Base-by-base conservation (phyloP, 2,329 filamentous ascomycete species). In the Daldinia sp. region DNA sequence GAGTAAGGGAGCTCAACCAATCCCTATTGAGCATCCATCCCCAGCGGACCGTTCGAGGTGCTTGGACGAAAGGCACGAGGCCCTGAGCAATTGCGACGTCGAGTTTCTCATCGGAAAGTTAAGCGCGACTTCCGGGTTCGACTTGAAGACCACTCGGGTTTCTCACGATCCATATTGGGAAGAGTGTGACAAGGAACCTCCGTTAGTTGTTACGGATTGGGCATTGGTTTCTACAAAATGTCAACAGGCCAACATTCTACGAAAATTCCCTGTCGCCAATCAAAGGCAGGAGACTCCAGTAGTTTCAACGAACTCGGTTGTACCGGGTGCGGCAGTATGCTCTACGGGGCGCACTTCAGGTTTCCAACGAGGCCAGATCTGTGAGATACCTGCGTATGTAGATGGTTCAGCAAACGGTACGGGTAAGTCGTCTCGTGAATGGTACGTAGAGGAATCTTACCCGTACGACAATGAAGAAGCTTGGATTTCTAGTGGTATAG, bases 151-250 rank as follows among this genome's bases (percentile, higher is more conserved):
- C 0, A 81, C 79, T 0, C 74, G 80, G 30, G 71, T 81, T 15
- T 78, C 78, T 1, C 79, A 81, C 49, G 78, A 81, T 34, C 73
- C 77, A 0, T 82, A 80, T 61, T 82, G 80, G 80, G 78, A 80
- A 29, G 78, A 81, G 1, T 73, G 59, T 29, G 75, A 75, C 48
- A 74, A 74, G 58, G 79, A 81, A 3, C 74, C 73, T 8, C 79
- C 79, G 1, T 71, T 81, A 6, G 69, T 81, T 3, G 77, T 80
- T 21, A 82, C 77, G 0, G 80, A 82, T 67, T 82, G 80, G 80
- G 75, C 74, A 21, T 75, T 82, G 39, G 75, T 82, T 51, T 73
- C 75, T 10, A 70, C 79, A 3, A 63, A 68, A 2, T 71, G 70
- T 3, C 68, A 72, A 0, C 74, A 77, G 30, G 79, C 77, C 13